These are phyloP conservation scores for Persicaria tinctoria DNA, from an alignment of 148 eudicot species.

Conservation along the genomic window DNA sequence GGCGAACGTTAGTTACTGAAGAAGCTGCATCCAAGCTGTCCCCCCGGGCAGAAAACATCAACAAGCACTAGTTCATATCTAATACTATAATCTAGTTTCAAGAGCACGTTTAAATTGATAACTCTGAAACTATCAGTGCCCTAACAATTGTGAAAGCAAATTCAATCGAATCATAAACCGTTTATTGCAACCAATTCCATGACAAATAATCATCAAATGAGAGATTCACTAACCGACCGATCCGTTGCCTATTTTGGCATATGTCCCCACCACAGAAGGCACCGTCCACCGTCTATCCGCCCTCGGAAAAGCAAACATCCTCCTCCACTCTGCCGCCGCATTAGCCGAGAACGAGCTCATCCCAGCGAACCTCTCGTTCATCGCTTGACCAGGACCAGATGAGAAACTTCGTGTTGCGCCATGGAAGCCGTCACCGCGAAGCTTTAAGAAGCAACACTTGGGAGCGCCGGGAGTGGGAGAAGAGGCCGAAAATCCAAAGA, in stretches of 20 bases:
- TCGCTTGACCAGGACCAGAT: neutral
- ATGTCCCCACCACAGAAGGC: neutral
- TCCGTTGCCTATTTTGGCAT: conserved; percentile 1
- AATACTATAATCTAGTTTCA: neutral
- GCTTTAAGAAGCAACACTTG: neutral
- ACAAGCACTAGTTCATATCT: neutral
- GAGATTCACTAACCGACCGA: conserved; percentile 5
- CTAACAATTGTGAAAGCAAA: neutral
- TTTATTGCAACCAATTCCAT: too few species aligned
- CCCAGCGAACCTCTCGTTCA: neutral
- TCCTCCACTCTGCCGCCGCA: neutral
- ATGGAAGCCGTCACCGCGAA: neutral
- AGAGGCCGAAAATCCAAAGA: neutral
- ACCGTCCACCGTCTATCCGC: neutral
- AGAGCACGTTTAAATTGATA: neutral
- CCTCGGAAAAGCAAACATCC: neutral
- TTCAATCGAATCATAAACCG: neutral
- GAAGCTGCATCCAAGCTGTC: neutral
- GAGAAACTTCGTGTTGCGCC: neutral
- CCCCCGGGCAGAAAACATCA: neutral
- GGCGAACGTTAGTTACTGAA: too few species aligned
- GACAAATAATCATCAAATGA: neutral
- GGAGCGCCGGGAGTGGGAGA: neutral
- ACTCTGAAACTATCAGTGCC: neutral
- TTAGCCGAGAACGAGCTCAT: neutral